Evolutionary conservation across 345 rosid species (phyloP).

Genomic region (Eucalyptus cloeziana): DNA sequence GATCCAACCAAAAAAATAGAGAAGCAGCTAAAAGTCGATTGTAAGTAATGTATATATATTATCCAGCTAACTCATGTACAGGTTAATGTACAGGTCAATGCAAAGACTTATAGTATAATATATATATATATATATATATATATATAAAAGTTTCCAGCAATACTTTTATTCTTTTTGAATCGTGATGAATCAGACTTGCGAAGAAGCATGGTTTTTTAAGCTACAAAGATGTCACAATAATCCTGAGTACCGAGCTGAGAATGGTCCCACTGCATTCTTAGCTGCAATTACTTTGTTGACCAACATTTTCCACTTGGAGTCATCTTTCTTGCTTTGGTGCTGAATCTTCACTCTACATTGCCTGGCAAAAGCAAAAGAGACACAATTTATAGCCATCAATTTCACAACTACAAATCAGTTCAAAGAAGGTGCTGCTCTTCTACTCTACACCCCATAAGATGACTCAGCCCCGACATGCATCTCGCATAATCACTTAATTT

Average conservation of each 20-base stretch:
- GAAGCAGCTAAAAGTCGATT: neutral
- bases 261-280: conserved; percentile 41
- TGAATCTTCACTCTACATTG: conserved; percentile 53
- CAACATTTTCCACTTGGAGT: conserved; percentile 51
- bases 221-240: neutral
- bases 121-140: no score
- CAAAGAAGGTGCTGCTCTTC: neutral
- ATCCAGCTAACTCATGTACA: neutral
- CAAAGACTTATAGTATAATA: neutral
- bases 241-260: conserved; percentile 17
- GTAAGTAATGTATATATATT: neutral
- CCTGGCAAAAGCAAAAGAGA: neutral
- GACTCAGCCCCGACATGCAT: neutral
- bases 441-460: neutral
- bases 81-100: no score
- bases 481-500: neutral
- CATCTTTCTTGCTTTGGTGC: conserved; percentile 63
- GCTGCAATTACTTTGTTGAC: conserved; percentile 54
- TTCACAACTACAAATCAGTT: neutral
- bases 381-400: neutral
- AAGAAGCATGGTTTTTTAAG: neutral
- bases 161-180: neutral
- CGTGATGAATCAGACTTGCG: neutral
- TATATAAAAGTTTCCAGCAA: neutral
- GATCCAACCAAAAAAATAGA: neutral